Base-by-base conservation (phyloP, 805 yeast species). In the Clavispora carvajalis region DNA sequence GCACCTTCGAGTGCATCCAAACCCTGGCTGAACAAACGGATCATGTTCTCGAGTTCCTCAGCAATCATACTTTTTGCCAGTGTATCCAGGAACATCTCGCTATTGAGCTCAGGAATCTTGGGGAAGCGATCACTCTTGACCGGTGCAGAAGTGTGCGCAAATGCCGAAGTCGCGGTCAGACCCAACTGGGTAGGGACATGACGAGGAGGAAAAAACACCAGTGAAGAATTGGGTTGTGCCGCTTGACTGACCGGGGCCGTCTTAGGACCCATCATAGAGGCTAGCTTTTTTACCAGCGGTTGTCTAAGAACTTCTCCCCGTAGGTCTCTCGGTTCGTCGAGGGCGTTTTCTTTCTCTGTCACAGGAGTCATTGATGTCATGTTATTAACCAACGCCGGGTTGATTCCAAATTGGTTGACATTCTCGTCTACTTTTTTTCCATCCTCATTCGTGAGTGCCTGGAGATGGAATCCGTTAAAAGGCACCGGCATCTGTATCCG, bases 331-430 rank as follows among this genome's bases (percentile, higher is more conserved):
- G 40, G 40, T 16, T 46, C 53, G 1, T 44, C 47, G n/a, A 51
- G 36, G 16, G 40, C 48, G 22, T 38, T 37, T 33, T 68, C 71
- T 40, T 59, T 80, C 49, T 85, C 95, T 2, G 86, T 74, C 4
- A 85, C 79, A 2, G 93, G 95, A 0, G 95, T 85, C 93, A 85
- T 85, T 0, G 86, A 77, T 1, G 86, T 80, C 3, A 74, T 57
- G 40, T 64, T 61, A 7, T 72, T 65, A 3, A 75, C 69, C 23
- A 70, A 73, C 12, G 74, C 60, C 1, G 80, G 73, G 55, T 79
- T 72, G 52, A 80, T 69, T 37, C 90, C 85, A 68, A 80, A 80
- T 53, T 85, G 85, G 57, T 83, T 79, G 33, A 82, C 73, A 38
- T 73, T 71, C 26, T 69, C 78, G 23, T 40, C 37, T 24, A 37